Percentiles rank a stretch among this genome's conserved stretches.
Evolutionary conservation across 306 rosid species (phyloP).

Genomic region (Malus domestica): ASM211411v1 NC_041797.1:309501-310000

Average conservation of each 20-base stretch:
- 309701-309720: neutral
- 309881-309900: neutral
- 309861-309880: neutral
- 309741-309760: neutral
- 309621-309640: neutral
- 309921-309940: neutral
- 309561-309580: neutral
- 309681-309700: neutral
- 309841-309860: neutral
- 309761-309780: neutral
- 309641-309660: neutral
- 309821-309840: neutral
- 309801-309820: neutral
- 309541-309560: neutral
- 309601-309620: neutral
- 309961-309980: conserved; percentile 33
- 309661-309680: neutral
- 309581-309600: neutral
- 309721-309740: neutral
- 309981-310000: conserved; percentile 50
- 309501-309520: neutral
- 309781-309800: neutral
- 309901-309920: neutral
- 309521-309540: neutral
- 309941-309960: conserved; percentile 52